Base-by-base conservation (phyloP, 2,329 filamentous ascomycete species). In the Bipolaris cookei region DNA sequence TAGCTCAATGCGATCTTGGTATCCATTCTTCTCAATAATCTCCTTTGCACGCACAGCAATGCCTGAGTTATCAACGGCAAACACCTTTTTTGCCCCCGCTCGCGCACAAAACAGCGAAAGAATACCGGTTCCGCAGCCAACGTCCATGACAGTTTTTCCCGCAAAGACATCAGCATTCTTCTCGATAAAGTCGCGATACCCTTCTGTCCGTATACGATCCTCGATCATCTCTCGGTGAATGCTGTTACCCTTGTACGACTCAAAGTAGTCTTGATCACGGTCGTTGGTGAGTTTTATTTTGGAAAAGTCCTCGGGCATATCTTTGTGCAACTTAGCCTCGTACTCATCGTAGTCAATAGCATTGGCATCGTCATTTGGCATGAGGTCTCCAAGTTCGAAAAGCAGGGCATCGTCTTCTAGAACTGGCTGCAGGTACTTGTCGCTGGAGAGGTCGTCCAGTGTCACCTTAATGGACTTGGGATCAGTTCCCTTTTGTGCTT, bases 191-290 rank as follows among this genome's bases (percentile, higher is more conserved):
- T 98, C 92, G 43, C 93, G 88, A 78, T 98, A 98, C 3, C 91
- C 89, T 69, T 97, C 90, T 10, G 93, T 98, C 49, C 93, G 89
- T 38, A 97, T 84, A 0, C 86, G 83, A 71, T 98, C 93, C 75
- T 97, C 96, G 61, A 98, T 84, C 93, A 98, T 98, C 6, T 90
- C 92, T 73, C 97, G 92, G 75, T 98, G 93, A 54, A 98, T 97
- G 55, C 92, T 91, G 90, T 72, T 62, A 30, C 65, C 65, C 46
- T 86, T 83, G 71, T 89, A 89, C 0, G 85, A 87, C 20, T 82
- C 82, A 67, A 89, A 89, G 66, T 89, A 89, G 62, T 83, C 81
- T 23, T 81, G 81, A 62, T 88, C 85, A 32, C 83, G 81, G 61
- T 88, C 70, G 8, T 70, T 68, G 10, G 66, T 67, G 11, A 73